Evolutionary conservation across 768 basidiomycete species (phyloP).

Genomic region (Naganishia kalamii): DNA sequence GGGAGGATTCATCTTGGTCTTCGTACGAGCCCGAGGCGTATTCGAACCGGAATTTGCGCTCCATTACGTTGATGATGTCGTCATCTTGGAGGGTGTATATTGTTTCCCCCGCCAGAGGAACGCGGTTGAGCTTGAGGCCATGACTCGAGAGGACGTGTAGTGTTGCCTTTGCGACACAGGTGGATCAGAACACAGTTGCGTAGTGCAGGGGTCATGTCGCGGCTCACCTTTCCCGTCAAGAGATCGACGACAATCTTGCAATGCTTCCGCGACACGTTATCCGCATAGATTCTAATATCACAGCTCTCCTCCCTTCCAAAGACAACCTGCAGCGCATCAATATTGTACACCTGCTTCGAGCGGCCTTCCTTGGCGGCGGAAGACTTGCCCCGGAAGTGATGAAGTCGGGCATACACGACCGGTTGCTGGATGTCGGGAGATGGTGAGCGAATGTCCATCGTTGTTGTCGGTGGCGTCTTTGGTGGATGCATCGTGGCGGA

Average conservation of each 20-base stretch:
- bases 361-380: slow-evolving; percentile 6
- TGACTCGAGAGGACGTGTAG: slow-evolving; percentile 34
- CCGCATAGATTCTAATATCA: slow-evolving; percentile 39
- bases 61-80: slow-evolving; percentile 40
- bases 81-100: slow-evolving; percentile 27
- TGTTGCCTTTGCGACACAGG: slow-evolving; percentile 27
- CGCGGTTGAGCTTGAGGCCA: slow-evolving; percentile 28
- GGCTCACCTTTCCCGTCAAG: slow-evolving; percentile 31
- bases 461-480: neutral
- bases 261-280: slow-evolving; percentile 42
- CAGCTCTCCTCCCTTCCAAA: slow-evolving; percentile 17
- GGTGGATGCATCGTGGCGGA: too few relatives aligned
- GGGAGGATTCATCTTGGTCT: slow-evolving; percentile 8
- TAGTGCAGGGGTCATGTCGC: neutral
- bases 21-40: slow-evolving; percentile 25
- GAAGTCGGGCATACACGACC: slow-evolving; percentile 16
- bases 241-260: slow-evolving; percentile 40
- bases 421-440: slow-evolving; percentile 15
- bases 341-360: slow-evolving; percentile 16
- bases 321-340: slow-evolving; percentile 5
- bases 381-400: slow-evolving; percentile 19
- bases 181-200: neutral
- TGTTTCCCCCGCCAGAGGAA: slow-evolving; percentile 20
- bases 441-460: neutral
- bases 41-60: slow-evolving; percentile 43